Evolutionary conservation across 2,329 filamentous ascomycete species (phyloP), one percentile per base, ranked within the genome.

Genomic region (Fusarium protoensiforme): DNA sequence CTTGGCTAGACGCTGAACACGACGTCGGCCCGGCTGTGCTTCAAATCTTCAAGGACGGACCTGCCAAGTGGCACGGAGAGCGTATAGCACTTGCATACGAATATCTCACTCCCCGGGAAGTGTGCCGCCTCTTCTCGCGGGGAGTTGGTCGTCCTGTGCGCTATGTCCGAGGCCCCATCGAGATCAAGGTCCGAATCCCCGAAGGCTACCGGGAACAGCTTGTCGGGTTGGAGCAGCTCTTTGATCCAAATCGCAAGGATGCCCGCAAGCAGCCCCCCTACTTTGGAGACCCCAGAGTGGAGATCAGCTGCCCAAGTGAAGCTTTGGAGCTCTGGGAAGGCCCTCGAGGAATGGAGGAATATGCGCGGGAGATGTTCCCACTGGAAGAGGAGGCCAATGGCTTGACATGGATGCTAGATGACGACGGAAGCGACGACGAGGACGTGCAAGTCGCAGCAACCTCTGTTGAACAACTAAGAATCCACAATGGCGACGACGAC

Each of bases 1-100:
- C 96, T 0, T 99, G 96, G 95, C 86, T 99, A 41, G 96, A 99
- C 79, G 95, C 95, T 6, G 96, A 98, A 83, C 96, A 98, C 79
- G 96, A 99, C 78, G 92, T 98, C 48, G 96, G 96, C 5, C 95
- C 96, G 2, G 94, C 96, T 3, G 90, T 98, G 54, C 86, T 98
- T 64, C 96, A 98, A 81, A 92, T 98, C 64, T 96, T 98, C 87
- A 98, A 98, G 83, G 95, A 98, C 80, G 96, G 96, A 2, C 89
- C 93, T 7, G 87, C 88, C 73, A 95, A 94, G 82, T 98, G 96
- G 95, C 92, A 92, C n/a, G 87, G 86, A 60, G 85, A 88, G 78
- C 86, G 95, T 67, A 94, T 98, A 71, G 94, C 95, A 18, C 87
- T 98, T 56, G 95, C 96, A 5, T 98, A 97, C 81, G 95, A 98